Evolutionary conservation across 805 yeast species (phyloP), one percentile per base, ranked within the genome.

Genomic region (Kluyveromyces lactis): DNA sequence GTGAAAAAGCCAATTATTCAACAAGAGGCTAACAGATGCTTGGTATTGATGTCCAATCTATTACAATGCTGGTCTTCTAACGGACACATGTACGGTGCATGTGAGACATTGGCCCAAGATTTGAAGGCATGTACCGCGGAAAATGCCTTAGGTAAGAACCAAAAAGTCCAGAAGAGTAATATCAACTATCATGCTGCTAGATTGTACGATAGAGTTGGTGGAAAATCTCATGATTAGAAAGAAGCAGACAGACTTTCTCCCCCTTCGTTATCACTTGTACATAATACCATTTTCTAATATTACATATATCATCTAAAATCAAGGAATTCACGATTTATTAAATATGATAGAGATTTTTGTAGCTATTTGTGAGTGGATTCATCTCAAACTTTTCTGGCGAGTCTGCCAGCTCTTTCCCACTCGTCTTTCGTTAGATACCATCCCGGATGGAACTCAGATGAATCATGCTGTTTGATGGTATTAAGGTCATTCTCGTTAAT

Each of bases 41-140:
- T 78, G 44, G 86, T 85, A 41, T 65, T 82, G 47, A 84, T 89
- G 89, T 79, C 92, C 1, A 80, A 85, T 35, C 70, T 89, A 59
- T 68, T 89, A 50, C 85, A 83, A 69, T 89, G 97, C 66, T 89
- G 97, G 97, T 94, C 96, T 2, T 84, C 96, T 18, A 84, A 86
- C 63, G 90, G 94, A 36, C 95, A 86, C 61, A 89, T 92, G 44
- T 67, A 81, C 17, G 65, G 71, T 9, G 71, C 66, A 34, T 89
- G 97, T 63, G 67, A 71, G 18, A 68, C 66, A 6, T 62, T 85
- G 34, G 94, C 81, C 54, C 58, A 62, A 26, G 86, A 84, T 44
- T 72, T 87, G 57, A 85, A 85, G 55, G 62, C 63, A 11, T 89
- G 96, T 58, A 83, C 86, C 81, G 63, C 67, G 36, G 66, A 52